Evolutionary conservation across 352 stramenopile genomes (phyloP).

Genomic region (Globisporangium abappressorium): DNA sequence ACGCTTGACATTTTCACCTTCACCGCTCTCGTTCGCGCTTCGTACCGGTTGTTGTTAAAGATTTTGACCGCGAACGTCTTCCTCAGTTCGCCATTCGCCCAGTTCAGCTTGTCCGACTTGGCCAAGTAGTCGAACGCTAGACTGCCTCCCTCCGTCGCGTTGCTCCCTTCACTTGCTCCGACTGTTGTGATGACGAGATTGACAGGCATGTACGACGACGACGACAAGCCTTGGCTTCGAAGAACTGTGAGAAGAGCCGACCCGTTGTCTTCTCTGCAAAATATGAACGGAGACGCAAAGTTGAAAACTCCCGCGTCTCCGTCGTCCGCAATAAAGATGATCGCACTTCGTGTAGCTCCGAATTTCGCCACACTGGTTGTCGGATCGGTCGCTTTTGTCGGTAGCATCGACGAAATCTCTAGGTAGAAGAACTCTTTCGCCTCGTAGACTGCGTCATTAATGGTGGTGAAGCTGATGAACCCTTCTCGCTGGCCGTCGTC

Average conservation of each 20-base stretch:
- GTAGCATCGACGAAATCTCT: slow-evolving; percentile 33
- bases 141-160: slow-evolving; percentile 59
- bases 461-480: slow-evolving; percentile 43
- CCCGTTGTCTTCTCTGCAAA: slow-evolving; percentile 65
- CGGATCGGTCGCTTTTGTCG: slow-evolving; percentile 31
- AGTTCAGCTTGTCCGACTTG: slow-evolving; percentile 45
- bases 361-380: slow-evolving; percentile 34
- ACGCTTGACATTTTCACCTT: slow-evolving; percentile 51
- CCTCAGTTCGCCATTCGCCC: slow-evolving; percentile 45
- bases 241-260: slow-evolving; percentile 54
- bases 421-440: slow-evolving; percentile 68
- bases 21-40: slow-evolving; percentile 40
- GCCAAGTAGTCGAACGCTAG: slow-evolving; percentile 64
- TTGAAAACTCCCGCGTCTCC: slow-evolving; percentile 62
- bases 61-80: slow-evolving; percentile 63
- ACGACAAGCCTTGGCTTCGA: slow-evolving; percentile 45
- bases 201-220: slow-evolving; percentile 59
- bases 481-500: slow-evolving; percentile 42
- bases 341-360: slow-evolving; percentile 26
- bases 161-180: slow-evolving; percentile 34
- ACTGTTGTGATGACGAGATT: slow-evolving; percentile 49
- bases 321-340: slow-evolving; percentile 58
- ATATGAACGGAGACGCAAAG: slow-evolving; percentile 48
- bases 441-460: slow-evolving; percentile 62
- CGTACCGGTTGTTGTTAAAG: slow-evolving; percentile 72